A percentile compares a stretch with the other conserved stretches of the same genome.
Evolutionary conservation across 2,329 filamentous ascomycete species (phyloP).

Genomic region (Aureobasidium subglaciale): DNA sequence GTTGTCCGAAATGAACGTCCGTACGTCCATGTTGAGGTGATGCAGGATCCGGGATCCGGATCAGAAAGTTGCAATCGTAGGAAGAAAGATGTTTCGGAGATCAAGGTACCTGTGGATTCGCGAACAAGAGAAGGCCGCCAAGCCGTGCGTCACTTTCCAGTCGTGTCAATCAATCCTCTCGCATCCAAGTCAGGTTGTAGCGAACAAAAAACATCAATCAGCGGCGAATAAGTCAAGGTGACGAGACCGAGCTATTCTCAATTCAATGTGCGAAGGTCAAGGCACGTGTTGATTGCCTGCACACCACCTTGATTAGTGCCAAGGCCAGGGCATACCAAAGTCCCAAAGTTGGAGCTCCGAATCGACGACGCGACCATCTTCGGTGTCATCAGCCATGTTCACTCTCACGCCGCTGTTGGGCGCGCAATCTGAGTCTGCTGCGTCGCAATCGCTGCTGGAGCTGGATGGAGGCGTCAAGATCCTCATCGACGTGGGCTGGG

Average conservation of each 20-base stretch:
- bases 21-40: constrained; percentile 27
- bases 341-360: not conserved
- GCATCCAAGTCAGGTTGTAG: too few species aligned
- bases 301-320: not conserved
- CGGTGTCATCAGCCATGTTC: constrained; percentile 62
- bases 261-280: too few species aligned
- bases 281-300: too few species aligned
- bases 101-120: not conserved
- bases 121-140: constrained; percentile 4
- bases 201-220: too few species aligned
- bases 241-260: too few species aligned
- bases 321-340: constrained; percentile 3
- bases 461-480: constrained; percentile 96
- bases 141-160: not conserved
- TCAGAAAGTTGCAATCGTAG: not conserved
- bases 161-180: not conserved
- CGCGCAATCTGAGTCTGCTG: constrained; percentile 76
- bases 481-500: constrained; percentile 91
- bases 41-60: not conserved
- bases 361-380: not conserved
- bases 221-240: too few species aligned
- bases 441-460: constrained; percentile 91
- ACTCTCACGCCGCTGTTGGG: constrained; percentile 89
- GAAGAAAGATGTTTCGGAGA: not conserved
- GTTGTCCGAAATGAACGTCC: constrained; percentile 40